Evolutionary conservation across 805 yeast species (phyloP).

Genomic region (Barnettozyma wickerhamii): DNA sequence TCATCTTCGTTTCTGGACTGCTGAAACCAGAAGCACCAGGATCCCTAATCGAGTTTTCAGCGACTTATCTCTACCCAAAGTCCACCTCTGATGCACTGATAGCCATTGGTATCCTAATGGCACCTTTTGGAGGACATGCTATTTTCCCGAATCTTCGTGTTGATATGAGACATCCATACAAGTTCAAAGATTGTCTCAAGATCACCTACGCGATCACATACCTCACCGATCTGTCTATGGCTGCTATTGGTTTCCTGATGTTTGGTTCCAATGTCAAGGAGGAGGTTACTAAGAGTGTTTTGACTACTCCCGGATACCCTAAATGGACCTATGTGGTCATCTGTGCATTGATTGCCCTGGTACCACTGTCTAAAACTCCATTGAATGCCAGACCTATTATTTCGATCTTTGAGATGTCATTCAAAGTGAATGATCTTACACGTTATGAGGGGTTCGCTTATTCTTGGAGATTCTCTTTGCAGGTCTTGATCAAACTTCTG

Average conservation of each 20-base stretch:
- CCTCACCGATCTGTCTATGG: slow-evolving; percentile 58
- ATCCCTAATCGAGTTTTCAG: slow-evolving; percentile 59
- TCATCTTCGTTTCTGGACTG: slow-evolving; percentile 61
- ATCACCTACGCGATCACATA: slow-evolving; percentile 59
- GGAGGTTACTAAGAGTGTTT: slow-evolving; percentile 72
- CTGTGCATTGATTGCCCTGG: slow-evolving; percentile 68
- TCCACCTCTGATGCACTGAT: slow-evolving; percentile 47
- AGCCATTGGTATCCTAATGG: slow-evolving; percentile 64
- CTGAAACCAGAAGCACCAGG: slow-evolving; percentile 64
- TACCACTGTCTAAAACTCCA: slow-evolving; percentile 84
- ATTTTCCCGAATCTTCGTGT: slow-evolving; percentile 68
- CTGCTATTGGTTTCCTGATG: slow-evolving; percentile 70
- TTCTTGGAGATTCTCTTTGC: slow-evolving; percentile 18
- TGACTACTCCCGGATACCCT: slow-evolving; percentile 67
- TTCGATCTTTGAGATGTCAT: slow-evolving; percentile 58
- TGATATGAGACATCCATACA: slow-evolving; percentile 67
- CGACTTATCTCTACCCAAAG: slow-evolving; percentile 64
- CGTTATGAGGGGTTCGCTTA: slow-evolving; percentile 18
- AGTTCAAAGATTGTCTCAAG: slow-evolving; percentile 48
- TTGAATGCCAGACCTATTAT: slow-evolving; percentile 79
- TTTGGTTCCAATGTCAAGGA: slow-evolving; percentile 68
- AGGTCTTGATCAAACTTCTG: slow-evolving; percentile 26
- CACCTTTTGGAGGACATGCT: slow-evolving; percentile 85
- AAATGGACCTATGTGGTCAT: slow-evolving; percentile 51
- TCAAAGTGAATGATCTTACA: slow-evolving; percentile 27